Conservation (phyloP, 495 filamentous ascomycete genomes). For the Xylaria castorea region DNA sequence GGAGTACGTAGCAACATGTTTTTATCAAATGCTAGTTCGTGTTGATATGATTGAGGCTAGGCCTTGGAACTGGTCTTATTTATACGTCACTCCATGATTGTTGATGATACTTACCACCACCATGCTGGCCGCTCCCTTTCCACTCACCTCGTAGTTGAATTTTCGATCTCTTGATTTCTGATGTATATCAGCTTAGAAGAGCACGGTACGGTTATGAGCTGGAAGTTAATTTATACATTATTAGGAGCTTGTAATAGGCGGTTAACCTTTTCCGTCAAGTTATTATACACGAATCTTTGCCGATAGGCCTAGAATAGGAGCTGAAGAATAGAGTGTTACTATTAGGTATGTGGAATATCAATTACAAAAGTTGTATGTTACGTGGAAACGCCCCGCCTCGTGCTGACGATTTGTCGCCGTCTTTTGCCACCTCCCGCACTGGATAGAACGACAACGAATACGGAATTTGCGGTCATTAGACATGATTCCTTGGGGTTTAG, state of each 20-base stretch:
- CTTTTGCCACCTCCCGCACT: not conserved
- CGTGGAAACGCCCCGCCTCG: not conserved
- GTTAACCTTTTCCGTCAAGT: not conserved
- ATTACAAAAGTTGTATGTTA: conserved; percentile 12
- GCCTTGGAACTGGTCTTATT: not conserved
- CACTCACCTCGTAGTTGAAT: not conserved
- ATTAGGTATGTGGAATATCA: conserved; percentile 4
- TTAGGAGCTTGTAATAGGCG: not conserved
- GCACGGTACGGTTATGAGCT: not conserved
- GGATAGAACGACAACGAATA: not conserved
- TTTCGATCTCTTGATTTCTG: not conserved
- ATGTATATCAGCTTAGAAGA: not conserved
- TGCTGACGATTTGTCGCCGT: not conserved
- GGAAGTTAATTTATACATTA: not conserved
- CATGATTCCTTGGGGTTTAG: not conserved
- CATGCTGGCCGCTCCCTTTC: not conserved
- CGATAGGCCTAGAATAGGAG: not conserved
- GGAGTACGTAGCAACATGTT: not conserved
- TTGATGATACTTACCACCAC: not conserved
- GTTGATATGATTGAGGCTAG: not conserved
- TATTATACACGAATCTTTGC: not conserved
- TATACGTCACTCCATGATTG: not conserved
- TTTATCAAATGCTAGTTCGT: not conserved
- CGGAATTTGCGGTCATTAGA: not conserved
- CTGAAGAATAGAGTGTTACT: not conserved